phyloP scores from a whole-genome alignment of 2,329 filamentous ascomycete species.

The Apiospora saccharicola region DNA sequence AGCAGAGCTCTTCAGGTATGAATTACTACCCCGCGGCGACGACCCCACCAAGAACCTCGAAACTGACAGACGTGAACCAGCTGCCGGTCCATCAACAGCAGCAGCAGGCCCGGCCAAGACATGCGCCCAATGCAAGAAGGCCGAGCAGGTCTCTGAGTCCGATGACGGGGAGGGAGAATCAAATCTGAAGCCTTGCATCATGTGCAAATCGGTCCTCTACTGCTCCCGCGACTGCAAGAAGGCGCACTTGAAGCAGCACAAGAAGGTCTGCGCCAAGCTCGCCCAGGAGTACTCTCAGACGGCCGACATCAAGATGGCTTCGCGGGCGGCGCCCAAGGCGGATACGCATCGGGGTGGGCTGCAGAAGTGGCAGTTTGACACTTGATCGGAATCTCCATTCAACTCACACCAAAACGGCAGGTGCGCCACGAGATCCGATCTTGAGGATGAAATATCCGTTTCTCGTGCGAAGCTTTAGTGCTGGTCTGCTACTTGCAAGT shows the following conservation, averaged over 20 bases:
- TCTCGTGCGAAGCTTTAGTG: no score
- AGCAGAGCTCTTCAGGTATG: constrained; percentile 11
- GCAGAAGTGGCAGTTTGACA: constrained; percentile 28
- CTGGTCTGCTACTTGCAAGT: no score
- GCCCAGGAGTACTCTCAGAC: constrained; percentile 25
- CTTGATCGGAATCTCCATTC: background rate
- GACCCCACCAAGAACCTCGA: background rate
- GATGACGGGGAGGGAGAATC: background rate
- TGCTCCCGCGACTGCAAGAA: constrained; percentile 27
- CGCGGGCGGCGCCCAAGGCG: constrained; percentile 14
- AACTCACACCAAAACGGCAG: no score
- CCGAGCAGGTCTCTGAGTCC: background rate
- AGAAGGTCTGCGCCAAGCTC: constrained; percentile 24
- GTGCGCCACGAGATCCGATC: no score
- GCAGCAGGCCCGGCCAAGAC: background rate
- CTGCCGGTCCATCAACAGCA: background rate
- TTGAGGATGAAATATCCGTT: no score
- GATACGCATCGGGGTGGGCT: constrained; percentile 23
- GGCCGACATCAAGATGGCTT: constrained; percentile 23
- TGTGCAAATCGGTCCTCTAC: constrained; percentile 23
- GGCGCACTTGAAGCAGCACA: constrained; percentile 24
- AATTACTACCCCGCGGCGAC: background rate
- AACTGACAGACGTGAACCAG: background rate
- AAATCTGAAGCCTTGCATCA: constrained; percentile 22
- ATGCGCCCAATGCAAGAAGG: constrained; percentile 19